Percentiles rank a stretch among this genome's conserved stretches.
These are phyloP conservation scores for Stephania cephalantha DNA, from an alignment of 164 flowering plant genomes.

Conservation along the genomic window DNA sequence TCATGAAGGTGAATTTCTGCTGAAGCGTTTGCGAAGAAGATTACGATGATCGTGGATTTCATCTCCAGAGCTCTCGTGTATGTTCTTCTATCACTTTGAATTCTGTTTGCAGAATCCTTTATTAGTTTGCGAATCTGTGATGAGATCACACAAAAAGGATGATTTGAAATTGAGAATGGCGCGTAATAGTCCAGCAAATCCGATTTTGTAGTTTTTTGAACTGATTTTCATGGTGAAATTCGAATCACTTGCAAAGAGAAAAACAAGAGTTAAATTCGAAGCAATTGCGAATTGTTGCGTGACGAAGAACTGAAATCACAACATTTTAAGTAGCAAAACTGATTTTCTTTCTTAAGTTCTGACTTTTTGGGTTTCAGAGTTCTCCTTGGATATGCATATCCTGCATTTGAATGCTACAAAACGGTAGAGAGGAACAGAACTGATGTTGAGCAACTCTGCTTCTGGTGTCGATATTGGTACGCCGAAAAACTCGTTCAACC, in stretches of 20 bases:
- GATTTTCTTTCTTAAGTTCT: background rate
- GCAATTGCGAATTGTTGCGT: too few species aligned
- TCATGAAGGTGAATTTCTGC: background rate
- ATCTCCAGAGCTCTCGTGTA: constrained; percentile 54
- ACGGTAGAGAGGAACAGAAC: constrained; percentile 56
- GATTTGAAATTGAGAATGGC: background rate
- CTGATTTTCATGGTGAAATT: background rate
- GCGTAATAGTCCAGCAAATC: background rate
- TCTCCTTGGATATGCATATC: constrained; percentile 75
- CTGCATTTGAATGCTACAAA: constrained; percentile 83
- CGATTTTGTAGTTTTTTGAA: background rate
- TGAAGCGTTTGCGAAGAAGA: constrained; percentile 10
- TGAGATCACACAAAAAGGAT: background rate
- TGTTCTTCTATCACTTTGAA: constrained; percentile 10
- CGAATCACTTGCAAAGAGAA: too few species aligned
- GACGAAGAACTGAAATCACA: background rate
- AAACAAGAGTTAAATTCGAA: too few species aligned
- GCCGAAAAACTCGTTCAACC: background rate
- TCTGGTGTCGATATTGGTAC: constrained; percentile 96
- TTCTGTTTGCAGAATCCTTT: background rate
- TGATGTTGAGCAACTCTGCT: constrained; percentile 54
- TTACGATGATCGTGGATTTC: constrained; percentile 61
- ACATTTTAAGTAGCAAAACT: background rate
- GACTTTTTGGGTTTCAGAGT: constrained; percentile 32
- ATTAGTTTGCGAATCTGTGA: background rate